Conservation (phyloP, 2,329 filamentous ascomycete genomes). For the Aschersonia sp. region DNA sequence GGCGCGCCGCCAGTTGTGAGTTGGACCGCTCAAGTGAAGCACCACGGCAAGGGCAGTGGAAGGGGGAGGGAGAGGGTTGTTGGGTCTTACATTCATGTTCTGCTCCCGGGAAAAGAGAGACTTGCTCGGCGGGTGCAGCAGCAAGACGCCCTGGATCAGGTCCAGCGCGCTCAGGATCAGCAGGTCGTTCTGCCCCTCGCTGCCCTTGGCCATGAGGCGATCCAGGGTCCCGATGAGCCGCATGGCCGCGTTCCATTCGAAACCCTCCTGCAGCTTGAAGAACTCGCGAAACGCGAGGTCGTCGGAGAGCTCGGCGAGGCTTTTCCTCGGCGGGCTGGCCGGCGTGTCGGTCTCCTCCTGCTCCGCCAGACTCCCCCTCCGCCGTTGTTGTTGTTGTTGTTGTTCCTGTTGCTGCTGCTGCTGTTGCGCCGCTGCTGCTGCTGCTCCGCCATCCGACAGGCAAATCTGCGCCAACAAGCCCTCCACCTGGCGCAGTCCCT, state of each 20-base stretch:
- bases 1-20: not conserved
- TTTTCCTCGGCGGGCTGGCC: constrained; percentile 35
- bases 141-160: constrained; percentile 72
- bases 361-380: not conserved
- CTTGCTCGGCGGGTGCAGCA: constrained; percentile 83
- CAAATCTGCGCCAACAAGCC: constrained; percentile 90
- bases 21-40: too few relatives aligned
- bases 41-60: too few relatives aligned
- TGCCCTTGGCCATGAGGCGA: constrained; percentile 67
- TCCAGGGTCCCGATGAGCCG: constrained; percentile 77
- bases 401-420: too few relatives aligned
- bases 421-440: not conserved
- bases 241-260: constrained; percentile 93
- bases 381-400: not conserved
- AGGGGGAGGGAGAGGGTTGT: not conserved
- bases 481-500: constrained; percentile 87
- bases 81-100: constrained; percentile 68
- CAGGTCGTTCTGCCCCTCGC: constrained; percentile 71
- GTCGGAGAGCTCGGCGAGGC: constrained; percentile 53
- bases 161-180: constrained; percentile 81
- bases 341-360: constrained; percentile 3
- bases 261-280: constrained; percentile 91
- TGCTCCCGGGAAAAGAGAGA: constrained; percentile 75
- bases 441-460: constrained; percentile 36
- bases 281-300: constrained; percentile 92